Percentiles rank a stretch among this genome's conserved stretches.
Conservation (phyloP, 208 protist species). For the Leishmania tarentolae region DNA sequence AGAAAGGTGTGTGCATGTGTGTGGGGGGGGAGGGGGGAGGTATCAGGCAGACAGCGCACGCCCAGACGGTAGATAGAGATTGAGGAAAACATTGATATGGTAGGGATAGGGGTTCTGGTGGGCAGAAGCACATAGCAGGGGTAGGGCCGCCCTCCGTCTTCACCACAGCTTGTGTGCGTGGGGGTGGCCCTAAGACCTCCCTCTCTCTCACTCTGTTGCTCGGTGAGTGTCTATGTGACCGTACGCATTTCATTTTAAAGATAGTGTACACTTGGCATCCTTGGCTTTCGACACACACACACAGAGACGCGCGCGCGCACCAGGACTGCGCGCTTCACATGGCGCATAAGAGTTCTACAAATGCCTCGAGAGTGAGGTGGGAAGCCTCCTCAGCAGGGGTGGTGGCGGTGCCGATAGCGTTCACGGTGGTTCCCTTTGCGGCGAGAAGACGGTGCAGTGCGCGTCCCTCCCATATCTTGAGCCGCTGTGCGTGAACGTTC, state of each 20-base stretch:
- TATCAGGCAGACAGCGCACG: not conserved
- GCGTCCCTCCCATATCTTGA: slow-evolving; percentile 9
- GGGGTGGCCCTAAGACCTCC: not conserved
- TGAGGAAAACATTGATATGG: not conserved
- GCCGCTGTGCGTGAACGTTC: slow-evolving; percentile 3
- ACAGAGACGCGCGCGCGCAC: not conserved
- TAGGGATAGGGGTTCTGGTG: not conserved
- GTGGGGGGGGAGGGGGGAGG: not conserved
- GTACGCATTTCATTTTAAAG: not conserved
- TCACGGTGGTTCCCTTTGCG: not conserved
- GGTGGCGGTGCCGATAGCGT: not conserved
- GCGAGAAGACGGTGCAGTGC: slow-evolving; percentile 16
- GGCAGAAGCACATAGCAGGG: not conserved
- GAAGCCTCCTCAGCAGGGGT: not conserved
- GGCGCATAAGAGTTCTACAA: slow-evolving; percentile 19
- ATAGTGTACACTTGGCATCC: not conserved
- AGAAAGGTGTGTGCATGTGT: no score
- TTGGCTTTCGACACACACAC: not conserved
- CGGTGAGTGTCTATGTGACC: not conserved
- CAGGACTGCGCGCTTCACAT: not conserved
- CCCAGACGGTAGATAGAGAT: not conserved
- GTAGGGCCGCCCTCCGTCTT: not conserved
- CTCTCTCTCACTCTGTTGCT: not conserved
- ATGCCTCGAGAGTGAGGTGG: slow-evolving; percentile 8
- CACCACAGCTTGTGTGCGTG: not conserved